Conservation (phyloP, 352 stramenopile species). For the Phytophthora pinifolia region DNA sequence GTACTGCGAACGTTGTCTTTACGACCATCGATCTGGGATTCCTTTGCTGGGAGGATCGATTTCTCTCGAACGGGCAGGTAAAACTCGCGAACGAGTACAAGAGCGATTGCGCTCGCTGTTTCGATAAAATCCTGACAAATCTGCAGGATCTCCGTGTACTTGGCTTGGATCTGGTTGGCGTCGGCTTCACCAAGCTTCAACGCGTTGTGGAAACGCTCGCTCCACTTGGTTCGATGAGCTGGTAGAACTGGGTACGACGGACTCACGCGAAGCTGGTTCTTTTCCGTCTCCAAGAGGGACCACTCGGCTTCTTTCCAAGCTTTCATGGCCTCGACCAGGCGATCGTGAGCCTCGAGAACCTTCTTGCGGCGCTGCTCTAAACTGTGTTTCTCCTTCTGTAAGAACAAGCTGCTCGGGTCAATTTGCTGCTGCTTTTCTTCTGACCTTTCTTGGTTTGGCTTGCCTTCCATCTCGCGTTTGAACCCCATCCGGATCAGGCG, state of each 20-base stretch:
- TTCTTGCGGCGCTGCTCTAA: slow-evolving; percentile 53
- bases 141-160: slow-evolving; percentile 85
- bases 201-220: slow-evolving; percentile 62
- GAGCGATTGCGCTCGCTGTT: slow-evolving; percentile 60
- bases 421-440: slow-evolving; percentile 15
- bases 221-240: slow-evolving; percentile 55
- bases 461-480: slow-evolving; percentile 24
- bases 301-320: slow-evolving; percentile 76
- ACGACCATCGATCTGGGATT: slow-evolving; percentile 67
- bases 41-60: slow-evolving; percentile 62
- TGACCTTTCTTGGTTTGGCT: slow-evolving; percentile 8
- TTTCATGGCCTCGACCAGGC: slow-evolving; percentile 64
- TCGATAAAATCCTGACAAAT: slow-evolving; percentile 91
- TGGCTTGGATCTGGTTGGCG: slow-evolving; percentile 51
- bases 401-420: slow-evolving; percentile 42
- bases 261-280: slow-evolving; percentile 47
- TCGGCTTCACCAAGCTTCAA: slow-evolving; percentile 41
- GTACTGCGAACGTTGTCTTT: slow-evolving; percentile 61
- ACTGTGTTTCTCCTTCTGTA: slow-evolving; percentile 56
- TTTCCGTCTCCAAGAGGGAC: slow-evolving; percentile 54
- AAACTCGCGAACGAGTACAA: slow-evolving; percentile 82
- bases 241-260: slow-evolving; percentile 48
- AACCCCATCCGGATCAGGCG: slow-evolving; percentile 70
- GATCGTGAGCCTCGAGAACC: slow-evolving; percentile 49
- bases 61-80: slow-evolving; percentile 76